phyloP scores from a whole-genome alignment of 495 filamentous ascomycete genomes.

The Chlorociboria aeruginascens region DNA sequence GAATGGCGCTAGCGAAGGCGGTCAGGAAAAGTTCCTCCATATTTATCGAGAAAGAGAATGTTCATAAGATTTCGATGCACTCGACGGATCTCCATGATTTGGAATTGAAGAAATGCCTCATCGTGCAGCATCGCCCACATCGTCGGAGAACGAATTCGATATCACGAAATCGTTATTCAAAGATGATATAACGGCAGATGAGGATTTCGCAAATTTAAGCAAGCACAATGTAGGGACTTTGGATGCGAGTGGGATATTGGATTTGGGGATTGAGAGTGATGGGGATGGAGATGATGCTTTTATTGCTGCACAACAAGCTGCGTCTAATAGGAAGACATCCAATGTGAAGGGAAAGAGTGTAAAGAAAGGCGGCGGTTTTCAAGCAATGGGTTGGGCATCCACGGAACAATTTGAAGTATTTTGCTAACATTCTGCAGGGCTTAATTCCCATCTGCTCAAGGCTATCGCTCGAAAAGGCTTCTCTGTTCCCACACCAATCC shows the following conservation, averaged over 20 bases:
- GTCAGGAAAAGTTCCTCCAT: background rate
- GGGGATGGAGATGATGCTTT: constrained; percentile 67
- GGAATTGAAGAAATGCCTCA: constrained; percentile 17
- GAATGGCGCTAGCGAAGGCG: background rate
- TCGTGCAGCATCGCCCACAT: constrained; percentile 65
- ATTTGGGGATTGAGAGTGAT: constrained; percentile 43
- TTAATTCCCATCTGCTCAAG: constrained; percentile 70
- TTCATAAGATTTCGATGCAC: constrained; percentile 8
- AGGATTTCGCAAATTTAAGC: constrained; percentile 24
- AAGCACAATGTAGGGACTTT: constrained; percentile 31
- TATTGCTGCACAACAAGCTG: constrained; percentile 74
- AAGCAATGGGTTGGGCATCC: constrained; percentile 63
- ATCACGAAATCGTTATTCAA: constrained; percentile 72
- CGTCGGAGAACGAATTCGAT: constrained; percentile 86
- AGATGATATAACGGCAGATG: constrained; percentile 26
- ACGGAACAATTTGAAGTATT: background rate
- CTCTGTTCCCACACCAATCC: constrained; percentile 90
- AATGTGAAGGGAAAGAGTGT: constrained; percentile 74
- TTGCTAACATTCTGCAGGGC: constrained; percentile 28
- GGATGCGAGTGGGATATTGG: constrained; percentile 28
- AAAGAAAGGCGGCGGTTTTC: constrained; percentile 93
- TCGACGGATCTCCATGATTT: background rate
- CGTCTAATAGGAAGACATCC: constrained; percentile 70
- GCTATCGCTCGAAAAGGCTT: constrained; percentile 91
- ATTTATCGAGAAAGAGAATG: background rate